Evolutionary conservation across 140 eudicot species (phyloP), one percentile per base, ranked within the genome.

Genomic region (Ambrosia hybrid): DNA sequence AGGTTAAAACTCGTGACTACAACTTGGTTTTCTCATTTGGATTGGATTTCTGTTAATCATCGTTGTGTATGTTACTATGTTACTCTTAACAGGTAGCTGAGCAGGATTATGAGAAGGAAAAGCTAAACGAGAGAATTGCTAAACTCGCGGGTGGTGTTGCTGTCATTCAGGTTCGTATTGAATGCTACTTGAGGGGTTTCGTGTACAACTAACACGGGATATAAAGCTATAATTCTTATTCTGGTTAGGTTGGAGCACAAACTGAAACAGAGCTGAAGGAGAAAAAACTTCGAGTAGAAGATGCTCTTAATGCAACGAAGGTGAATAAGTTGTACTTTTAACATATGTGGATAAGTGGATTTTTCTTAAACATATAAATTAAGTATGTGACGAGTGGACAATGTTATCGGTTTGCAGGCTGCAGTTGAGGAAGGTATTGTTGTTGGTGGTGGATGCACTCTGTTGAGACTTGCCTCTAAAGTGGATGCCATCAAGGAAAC

Each of bases 401-500:
- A 59, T 34, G 6, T 67, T 33, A 57, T 11, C 14, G 21, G 17
- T 67, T 68, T 65, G 14, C 81, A 92, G 98, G 98, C 98, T 10
- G 98, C 96, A 70, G 98, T 92, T 46, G 96, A 92, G 85, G 98
- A 92, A 84, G 95, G 98, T 13, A 85, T 89, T 69, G 98, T 92
- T 59, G 95, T 87, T 49, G 98, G 98, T 75, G 98, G 96, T 57
- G 96, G 98, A 58, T 92, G 98, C 70, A 85, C 98, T 30, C 68
- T 92, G 48, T 76, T 92, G 81, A 82, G 98, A 52, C 90, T 89
- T 52, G 86, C 98, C 1, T 74, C 95, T 12, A 92, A 89, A 80
- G 98, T 92, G 30, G 98, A 92, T 71, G 96, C 92, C 64, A 87
- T 89, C 67, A 92, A 76, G 79, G 96, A 78, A 33, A 83, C 87